A percentile compares a stretch with the other conserved stretches of the same genome.
These are phyloP conservation scores for Dactylellina leptospora DNA, from an alignment of 2,329 filamentous ascomycete genomes.

Conservation along the genomic window DNA sequence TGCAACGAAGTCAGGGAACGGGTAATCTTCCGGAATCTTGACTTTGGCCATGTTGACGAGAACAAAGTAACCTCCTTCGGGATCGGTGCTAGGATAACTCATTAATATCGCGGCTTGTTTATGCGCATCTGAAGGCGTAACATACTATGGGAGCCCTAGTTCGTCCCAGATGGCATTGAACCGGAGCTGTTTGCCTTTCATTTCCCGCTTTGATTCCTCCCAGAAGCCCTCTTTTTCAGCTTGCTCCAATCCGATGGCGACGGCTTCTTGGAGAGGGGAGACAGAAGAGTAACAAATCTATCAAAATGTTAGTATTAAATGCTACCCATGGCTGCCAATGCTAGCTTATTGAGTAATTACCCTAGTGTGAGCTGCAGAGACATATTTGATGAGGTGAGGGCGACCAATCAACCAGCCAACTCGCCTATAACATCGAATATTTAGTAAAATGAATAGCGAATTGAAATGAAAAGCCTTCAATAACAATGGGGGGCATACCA, in stretches of 20 bases:
- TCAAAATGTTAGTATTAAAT: slow-evolving; percentile 5
- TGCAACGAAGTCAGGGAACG: slow-evolving; percentile 88
- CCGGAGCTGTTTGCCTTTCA: slow-evolving; percentile 85
- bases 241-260: slow-evolving; percentile 91
- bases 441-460: too few species aligned
- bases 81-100: slow-evolving; percentile 74
- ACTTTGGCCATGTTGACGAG: slow-evolving; percentile 92
- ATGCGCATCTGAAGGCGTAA: background rate
- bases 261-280: slow-evolving; percentile 91
- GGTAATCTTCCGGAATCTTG: slow-evolving; percentile 80
- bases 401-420: slow-evolving; percentile 88
- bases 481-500: slow-evolving; percentile 65
- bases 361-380: slow-evolving; percentile 88
- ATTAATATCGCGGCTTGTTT: slow-evolving; percentile 1
- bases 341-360: slow-evolving; percentile 7
- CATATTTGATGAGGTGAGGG: slow-evolving; percentile 86
- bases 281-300: slow-evolving; percentile 91
- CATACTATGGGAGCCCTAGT: slow-evolving; percentile 70
- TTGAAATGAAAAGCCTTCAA: too few species aligned
- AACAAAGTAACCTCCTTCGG: slow-evolving; percentile 97
- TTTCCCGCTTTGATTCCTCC: slow-evolving; percentile 81
- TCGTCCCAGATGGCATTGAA: slow-evolving; percentile 86
- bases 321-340: background rate
- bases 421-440: slow-evolving; percentile 11
- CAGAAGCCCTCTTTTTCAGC: slow-evolving; percentile 87